Percentiles rank a stretch among this genome's conserved stretches.
phyloP scores from a whole-genome alignment of 2,329 filamentous ascomycete genomes.

The Diaporthe destruens region DNA sequence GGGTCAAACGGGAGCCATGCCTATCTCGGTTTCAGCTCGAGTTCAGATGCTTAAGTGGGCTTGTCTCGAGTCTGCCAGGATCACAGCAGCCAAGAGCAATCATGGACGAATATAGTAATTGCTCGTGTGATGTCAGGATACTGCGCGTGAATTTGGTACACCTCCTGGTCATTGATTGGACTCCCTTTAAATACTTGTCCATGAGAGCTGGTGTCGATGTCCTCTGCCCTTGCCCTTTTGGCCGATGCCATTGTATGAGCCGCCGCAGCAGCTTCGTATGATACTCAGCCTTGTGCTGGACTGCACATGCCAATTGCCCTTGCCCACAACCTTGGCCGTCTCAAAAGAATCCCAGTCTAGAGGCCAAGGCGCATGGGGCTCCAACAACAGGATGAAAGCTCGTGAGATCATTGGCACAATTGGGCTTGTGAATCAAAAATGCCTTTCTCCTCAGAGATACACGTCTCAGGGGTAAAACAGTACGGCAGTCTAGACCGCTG shows the following conservation, averaged over 20 bases:
- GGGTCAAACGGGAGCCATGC: slow-evolving; percentile 27
- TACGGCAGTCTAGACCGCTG: no score
- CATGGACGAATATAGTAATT: slow-evolving; percentile 23
- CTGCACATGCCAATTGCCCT: background rate
- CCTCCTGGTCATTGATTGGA: background rate
- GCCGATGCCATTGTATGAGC: background rate
- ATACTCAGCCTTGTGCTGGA: background rate
- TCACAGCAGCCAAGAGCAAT: background rate
- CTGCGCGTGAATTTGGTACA: background rate
- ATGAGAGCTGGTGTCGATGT: background rate
- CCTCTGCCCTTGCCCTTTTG: background rate
- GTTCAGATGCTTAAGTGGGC: slow-evolving; percentile 22
- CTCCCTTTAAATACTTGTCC: background rate
- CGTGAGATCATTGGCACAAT: background rate
- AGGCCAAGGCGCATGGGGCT: background rate
- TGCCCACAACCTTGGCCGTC: background rate
- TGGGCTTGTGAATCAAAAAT: background rate
- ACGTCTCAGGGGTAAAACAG: no score
- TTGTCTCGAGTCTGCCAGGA: slow-evolving; percentile 24
- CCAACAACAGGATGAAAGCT: background rate
- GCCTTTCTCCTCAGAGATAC: background rate
- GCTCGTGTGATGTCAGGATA: slow-evolving; percentile 7
- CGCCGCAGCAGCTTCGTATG: background rate
- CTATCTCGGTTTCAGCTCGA: slow-evolving; percentile 26
- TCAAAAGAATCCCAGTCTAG: background rate